Evolutionary conservation across 345 rosid genomes (phyloP).

Genomic region (Cardamine resedifolia): DNA sequence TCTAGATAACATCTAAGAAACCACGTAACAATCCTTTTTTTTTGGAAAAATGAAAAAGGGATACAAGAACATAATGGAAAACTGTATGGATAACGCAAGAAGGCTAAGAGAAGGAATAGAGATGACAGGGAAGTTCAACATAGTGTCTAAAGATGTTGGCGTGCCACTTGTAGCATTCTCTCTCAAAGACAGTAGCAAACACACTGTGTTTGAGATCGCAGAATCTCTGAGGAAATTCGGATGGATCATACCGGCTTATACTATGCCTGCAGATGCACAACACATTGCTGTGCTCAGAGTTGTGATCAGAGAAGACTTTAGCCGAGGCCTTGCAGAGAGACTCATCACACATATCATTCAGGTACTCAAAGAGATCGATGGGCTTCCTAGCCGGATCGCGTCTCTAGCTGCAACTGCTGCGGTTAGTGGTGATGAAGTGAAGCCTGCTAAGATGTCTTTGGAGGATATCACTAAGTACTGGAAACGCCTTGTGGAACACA

Average conservation of each 20-base stretch:
- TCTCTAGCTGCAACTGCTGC: constrained; percentile 26
- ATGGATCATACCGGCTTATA: constrained; percentile 74
- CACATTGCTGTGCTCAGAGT: constrained; percentile 66
- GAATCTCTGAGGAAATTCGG: constrained; percentile 60
- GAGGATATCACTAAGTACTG: constrained; percentile 57
- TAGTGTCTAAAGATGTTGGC: constrained; percentile 65
- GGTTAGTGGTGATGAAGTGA: constrained; percentile 35
- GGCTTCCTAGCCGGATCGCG: constrained; percentile 43
- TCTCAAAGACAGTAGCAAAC: constrained; percentile 53
- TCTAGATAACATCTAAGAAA: neutral
- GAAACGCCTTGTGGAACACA: constrained; percentile 51
- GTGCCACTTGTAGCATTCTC: constrained; percentile 79
- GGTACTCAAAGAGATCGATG: constrained; percentile 58
- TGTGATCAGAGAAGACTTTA: constrained; percentile 70
- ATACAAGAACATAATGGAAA: constrained; percentile 65
- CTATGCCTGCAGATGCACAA: constrained; percentile 74
- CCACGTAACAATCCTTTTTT: neutral
- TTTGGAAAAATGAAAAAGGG: constrained; percentile 43
- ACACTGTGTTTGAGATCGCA: constrained; percentile 65
- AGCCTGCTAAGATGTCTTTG: constrained; percentile 45
- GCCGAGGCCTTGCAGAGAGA: constrained; percentile 59
- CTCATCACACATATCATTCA: constrained; percentile 53
- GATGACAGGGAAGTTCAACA: constrained; percentile 53
- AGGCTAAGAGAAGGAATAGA: constrained; percentile 63
- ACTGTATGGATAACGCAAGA: constrained; percentile 56